Conservation (phyloP, 2,329 filamentous ascomycete genomes). For the Ceratocystis cubensis region DNA sequence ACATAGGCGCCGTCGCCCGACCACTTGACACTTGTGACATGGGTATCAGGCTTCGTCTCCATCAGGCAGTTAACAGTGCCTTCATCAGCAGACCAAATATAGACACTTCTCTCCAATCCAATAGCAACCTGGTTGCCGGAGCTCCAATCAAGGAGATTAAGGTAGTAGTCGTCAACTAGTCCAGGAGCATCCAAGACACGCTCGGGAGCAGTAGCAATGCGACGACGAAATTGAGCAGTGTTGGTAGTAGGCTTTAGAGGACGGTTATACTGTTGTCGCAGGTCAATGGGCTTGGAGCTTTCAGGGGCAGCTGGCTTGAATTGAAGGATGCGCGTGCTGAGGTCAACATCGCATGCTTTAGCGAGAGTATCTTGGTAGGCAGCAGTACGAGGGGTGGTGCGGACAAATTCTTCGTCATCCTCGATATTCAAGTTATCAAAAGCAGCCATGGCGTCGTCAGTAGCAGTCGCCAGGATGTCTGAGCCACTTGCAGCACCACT, state of each 20-base stretch:
- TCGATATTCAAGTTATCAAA: slow-evolving; percentile 66
- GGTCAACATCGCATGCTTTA: slow-evolving; percentile 78
- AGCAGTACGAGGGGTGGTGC: slow-evolving; percentile 72
- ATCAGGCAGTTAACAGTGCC: slow-evolving; percentile 80
- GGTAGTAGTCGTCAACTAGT: slow-evolving; percentile 95
- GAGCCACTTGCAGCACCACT: slow-evolving; percentile 46
- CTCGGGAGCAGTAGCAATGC: slow-evolving; percentile 88
- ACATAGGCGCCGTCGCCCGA: slow-evolving; percentile 95
- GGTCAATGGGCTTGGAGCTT: slow-evolving; percentile 94
- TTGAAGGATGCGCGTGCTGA: slow-evolving; percentile 89
- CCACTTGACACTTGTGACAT: slow-evolving; percentile 98
- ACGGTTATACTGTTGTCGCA: slow-evolving; percentile 95
- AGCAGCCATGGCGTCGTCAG: slow-evolving; percentile 67
- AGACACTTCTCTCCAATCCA: slow-evolving; percentile 90
- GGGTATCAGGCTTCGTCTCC: slow-evolving; percentile 80
- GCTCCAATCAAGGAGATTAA: slow-evolving; percentile 97
- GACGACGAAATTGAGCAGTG: slow-evolving; percentile 77
- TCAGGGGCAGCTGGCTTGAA: slow-evolving; percentile 98
- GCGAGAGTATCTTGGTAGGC: slow-evolving; percentile 89
- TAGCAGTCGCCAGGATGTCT: slow-evolving; percentile 60
- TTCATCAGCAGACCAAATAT: slow-evolving; percentile 95
- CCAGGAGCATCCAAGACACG: slow-evolving; percentile 92
- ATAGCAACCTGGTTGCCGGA: slow-evolving; percentile 96
- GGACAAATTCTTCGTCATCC: slow-evolving; percentile 57
- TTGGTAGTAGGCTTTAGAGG: slow-evolving; percentile 68